A percentile compares a stretch with the other conserved stretches of the same genome.
These are phyloP conservation scores for Fusarium napiforme DNA, from an alignment of 2,329 filamentous ascomycete genomes.

Conservation along the genomic window DNA sequence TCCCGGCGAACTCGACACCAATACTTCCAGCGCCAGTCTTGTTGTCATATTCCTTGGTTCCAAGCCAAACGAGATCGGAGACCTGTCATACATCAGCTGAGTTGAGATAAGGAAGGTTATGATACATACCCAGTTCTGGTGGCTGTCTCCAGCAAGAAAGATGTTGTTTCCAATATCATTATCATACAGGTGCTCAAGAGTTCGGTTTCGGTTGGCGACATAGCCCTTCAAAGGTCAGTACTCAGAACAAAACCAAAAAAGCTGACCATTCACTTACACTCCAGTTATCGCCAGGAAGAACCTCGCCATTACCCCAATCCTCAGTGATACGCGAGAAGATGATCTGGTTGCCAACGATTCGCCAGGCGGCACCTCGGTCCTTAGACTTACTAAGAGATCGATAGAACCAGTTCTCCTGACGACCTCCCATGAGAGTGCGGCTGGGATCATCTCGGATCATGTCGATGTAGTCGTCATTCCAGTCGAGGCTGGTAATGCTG, in stretches of 20 bases:
- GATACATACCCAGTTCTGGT: slow-evolving; percentile 50
- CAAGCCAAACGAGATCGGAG: slow-evolving; percentile 68
- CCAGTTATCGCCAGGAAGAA: slow-evolving; percentile 46
- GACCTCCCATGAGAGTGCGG: slow-evolving; percentile 75
- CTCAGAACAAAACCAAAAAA: accelerated
- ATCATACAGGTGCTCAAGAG: slow-evolving; percentile 71
- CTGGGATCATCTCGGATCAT: slow-evolving; percentile 73
- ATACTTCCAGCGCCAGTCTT: slow-evolving; percentile 65
- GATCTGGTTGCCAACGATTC: slow-evolving; percentile 77
- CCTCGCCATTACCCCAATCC: slow-evolving; percentile 47
- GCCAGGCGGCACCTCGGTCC: slow-evolving; percentile 75
- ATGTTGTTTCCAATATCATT: slow-evolving; percentile 79
- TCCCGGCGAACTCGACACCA: slow-evolving; percentile 73
- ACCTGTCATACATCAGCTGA: slow-evolving; percentile 56
- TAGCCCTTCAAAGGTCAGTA: slow-evolving; percentile 60
- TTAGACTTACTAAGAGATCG: slow-evolving; percentile 65
- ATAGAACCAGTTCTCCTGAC: slow-evolving; percentile 82
- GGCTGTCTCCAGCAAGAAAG: slow-evolving; percentile 76
- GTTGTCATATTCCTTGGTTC: slow-evolving; percentile 62
- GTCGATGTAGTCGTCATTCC: slow-evolving; percentile 27
- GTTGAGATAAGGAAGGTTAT: accelerated
- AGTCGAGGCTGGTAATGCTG: slow-evolving; percentile 63
- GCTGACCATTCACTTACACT: slow-evolving; percentile 19
- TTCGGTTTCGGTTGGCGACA: slow-evolving; percentile 75
- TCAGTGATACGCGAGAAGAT: slow-evolving; percentile 68